Percentiles rank a stretch among this genome's conserved stretches.
Evolutionary conservation across 2,329 filamentous ascomycete species (phyloP).

Genomic region (Trichophyton simii): DNA sequence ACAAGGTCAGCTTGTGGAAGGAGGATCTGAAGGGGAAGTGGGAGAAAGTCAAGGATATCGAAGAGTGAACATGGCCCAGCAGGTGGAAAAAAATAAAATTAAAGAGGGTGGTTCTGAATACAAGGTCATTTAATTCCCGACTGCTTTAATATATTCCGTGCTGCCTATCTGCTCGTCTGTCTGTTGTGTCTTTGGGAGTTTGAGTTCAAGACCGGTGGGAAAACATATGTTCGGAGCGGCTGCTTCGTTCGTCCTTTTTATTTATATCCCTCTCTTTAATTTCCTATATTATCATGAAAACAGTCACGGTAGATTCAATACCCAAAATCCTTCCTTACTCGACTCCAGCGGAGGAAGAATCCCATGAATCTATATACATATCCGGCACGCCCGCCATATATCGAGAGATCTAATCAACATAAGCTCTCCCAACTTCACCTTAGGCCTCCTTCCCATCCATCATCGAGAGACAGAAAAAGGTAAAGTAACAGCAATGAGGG

Average conservation of each 20-base stretch:
- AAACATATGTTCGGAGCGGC: background rate
- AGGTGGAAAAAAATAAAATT: background rate
- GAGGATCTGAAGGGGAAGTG: slow-evolving; percentile 93
- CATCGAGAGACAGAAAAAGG: background rate
- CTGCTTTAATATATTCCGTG: background rate
- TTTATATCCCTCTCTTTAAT: background rate
- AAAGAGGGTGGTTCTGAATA: background rate
- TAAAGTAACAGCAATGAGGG: background rate
- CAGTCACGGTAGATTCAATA: background rate
- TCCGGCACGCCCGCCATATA: background rate
- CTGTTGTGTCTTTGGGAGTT: background rate
- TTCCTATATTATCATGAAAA: background rate
- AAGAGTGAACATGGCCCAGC: slow-evolving; percentile 47
- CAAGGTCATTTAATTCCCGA: background rate
- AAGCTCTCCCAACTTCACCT: background rate
- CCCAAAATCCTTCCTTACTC: background rate
- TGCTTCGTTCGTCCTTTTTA: background rate
- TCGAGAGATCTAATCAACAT: background rate
- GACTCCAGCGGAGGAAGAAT: background rate
- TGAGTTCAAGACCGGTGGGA: background rate
- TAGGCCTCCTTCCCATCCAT: background rate
- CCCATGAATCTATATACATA: background rate
- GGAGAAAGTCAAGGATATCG: slow-evolving; percentile 94
- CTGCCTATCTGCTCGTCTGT: background rate
- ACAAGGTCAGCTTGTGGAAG: slow-evolving; percentile 97